Conservation (phyloP, 164 flowering plant species). For the Protea cynaroides region DNA sequence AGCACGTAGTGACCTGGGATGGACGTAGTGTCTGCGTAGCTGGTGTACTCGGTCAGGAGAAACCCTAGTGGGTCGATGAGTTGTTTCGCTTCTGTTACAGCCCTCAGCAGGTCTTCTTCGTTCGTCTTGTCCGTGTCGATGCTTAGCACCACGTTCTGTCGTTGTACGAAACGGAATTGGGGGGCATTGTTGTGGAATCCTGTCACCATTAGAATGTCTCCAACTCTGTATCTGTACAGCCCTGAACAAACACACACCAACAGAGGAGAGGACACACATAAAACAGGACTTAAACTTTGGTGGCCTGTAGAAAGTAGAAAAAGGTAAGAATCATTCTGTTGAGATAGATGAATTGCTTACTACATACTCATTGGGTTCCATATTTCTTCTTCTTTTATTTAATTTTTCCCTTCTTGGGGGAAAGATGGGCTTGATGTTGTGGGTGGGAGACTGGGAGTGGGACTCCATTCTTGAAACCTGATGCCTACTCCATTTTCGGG, state of each 20-base stretch:
- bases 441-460: too few relatives aligned
- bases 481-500: too few relatives aligned
- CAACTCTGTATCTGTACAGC: constrained; percentile 12
- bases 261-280: too few relatives aligned
- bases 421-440: too few relatives aligned
- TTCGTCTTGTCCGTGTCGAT: constrained; percentile 16
- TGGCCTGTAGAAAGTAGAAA: too few relatives aligned
- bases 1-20: constrained; percentile 19
- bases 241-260: constrained; percentile 6
- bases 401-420: too few relatives aligned
- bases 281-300: too few relatives aligned
- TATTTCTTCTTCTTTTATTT: too few relatives aligned
- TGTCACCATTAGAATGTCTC: constrained; percentile 15
- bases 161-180: constrained; percentile 11
- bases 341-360: too few relatives aligned
- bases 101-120: constrained; percentile 14
- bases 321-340: too few relatives aligned
- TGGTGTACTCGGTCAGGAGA: constrained; percentile 10
- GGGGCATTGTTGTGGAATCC: constrained; percentile 18
- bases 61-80: constrained; percentile 2
- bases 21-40: constrained; percentile 13
- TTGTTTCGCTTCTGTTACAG: constrained; percentile 5
- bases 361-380: too few relatives aligned
- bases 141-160: constrained; percentile 12
- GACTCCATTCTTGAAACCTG: too few relatives aligned